Conservation (phyloP, 2,329 filamentous ascomycete species). For the Tolypocladium guangdongense region DNA sequence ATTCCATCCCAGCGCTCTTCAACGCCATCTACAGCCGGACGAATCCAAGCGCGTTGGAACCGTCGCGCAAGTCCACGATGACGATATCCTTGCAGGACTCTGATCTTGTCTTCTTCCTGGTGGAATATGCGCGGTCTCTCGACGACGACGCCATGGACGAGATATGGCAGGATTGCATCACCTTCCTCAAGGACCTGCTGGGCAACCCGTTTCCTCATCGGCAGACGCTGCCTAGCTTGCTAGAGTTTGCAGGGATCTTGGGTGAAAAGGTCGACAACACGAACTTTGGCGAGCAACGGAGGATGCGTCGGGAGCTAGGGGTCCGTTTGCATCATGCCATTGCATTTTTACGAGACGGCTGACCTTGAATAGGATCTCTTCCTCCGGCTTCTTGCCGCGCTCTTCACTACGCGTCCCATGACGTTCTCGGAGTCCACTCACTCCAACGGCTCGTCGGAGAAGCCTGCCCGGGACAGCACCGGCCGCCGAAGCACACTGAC, state of each 20-base stretch:
- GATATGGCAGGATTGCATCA: conserved; percentile 91
- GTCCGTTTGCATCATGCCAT: conserved; percentile 38
- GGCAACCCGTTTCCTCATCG: conserved; percentile 91
- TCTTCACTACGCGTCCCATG: conserved; percentile 81
- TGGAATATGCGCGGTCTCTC: conserved; percentile 79
- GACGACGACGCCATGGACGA: conserved; percentile 98
- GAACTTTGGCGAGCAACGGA: conserved; percentile 87
- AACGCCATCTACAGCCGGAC: conserved; percentile 93
- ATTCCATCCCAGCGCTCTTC: conserved; percentile 87
- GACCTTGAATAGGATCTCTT: conserved; percentile 61
- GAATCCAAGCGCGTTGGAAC: conserved; percentile 70
- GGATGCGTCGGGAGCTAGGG: conserved; percentile 81
- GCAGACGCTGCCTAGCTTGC: conserved; percentile 72
- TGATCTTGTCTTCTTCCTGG: conserved; percentile 78
- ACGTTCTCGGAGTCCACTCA: conserved; percentile 49
- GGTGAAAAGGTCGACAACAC: conserved; percentile 97
- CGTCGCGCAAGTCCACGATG: conserved; percentile 72
- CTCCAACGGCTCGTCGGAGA: conserved; percentile 25
- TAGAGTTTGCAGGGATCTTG: conserved; percentile 82
- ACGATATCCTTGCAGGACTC: conserved; percentile 75
- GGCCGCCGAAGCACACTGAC: conserved; percentile 23
- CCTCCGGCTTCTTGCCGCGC: conserved; percentile 75
- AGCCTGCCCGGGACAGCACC: conserved; percentile 23
- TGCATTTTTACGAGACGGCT: neutral
- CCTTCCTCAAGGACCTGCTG: conserved; percentile 80